phyloP scores from a whole-genome alignment of 129 eudicot genomes.

The Pittosporum tobira region DNA sequence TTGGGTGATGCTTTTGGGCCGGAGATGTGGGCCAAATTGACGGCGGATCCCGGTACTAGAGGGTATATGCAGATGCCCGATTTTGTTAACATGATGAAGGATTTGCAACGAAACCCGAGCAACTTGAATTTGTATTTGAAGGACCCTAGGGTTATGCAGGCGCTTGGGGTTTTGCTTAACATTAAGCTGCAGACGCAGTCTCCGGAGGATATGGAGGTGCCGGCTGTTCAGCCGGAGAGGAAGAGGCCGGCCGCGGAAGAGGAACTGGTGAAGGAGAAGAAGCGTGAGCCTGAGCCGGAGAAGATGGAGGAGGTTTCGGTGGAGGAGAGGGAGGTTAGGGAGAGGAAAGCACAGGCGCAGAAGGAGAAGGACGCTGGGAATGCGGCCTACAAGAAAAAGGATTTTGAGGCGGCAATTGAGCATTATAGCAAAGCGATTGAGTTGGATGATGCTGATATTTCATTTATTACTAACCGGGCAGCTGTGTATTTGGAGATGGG shows the following conservation, averaged over 20 bases:
- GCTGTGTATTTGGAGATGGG: conserved; percentile 97
- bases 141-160: conserved; percentile 97
- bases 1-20: conserved; percentile 94
- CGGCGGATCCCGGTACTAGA: conserved; percentile 67
- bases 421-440: conserved; percentile 64
- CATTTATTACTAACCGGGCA: conserved; percentile 83
- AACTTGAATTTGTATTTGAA: conserved; percentile 76
- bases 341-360: conserved; percentile 56
- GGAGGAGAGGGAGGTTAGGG: conserved; percentile 63
- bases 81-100: conserved; percentile 81
- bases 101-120: conserved; percentile 63
- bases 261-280: conserved; percentile 58
- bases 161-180: conserved; percentile 51
- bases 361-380: conserved; percentile 91
- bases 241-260: conserved; percentile 18
- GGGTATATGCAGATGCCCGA: conserved; percentile 66
- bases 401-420: conserved; percentile 72
- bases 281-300: conserved; percentile 36
- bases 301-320: conserved; percentile 55
- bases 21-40: conserved; percentile 89
- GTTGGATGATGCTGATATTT: conserved; percentile 74
- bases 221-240: conserved; percentile 14
- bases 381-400: conserved; percentile 94
- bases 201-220: conserved; percentile 12
- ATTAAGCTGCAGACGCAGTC: conserved; percentile 18